Conservation (phyloP, 2,329 filamentous ascomycete genomes). For the Sphaerulina populicola region DNA sequence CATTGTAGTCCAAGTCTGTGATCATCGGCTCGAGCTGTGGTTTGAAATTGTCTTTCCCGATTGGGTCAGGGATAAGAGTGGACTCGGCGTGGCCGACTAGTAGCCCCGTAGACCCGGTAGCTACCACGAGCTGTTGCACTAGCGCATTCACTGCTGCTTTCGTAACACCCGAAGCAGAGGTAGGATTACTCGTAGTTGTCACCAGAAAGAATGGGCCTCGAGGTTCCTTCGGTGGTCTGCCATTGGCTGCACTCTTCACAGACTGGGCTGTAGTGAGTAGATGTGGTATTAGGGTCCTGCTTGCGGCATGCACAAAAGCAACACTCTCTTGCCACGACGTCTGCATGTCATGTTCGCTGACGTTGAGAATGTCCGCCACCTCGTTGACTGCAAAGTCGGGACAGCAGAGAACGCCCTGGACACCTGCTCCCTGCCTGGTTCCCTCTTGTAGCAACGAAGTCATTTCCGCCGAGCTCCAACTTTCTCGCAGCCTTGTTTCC, state of each 20-base stretch:
- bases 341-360: conserved; percentile 19
- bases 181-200: conserved; percentile 6
- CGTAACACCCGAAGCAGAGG: conserved; percentile 13
- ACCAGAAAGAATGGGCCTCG: conserved; percentile 20
- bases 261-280: conserved; percentile 9
- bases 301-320: conserved; percentile 23
- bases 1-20: conserved; percentile 2
- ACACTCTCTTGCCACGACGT: conserved; percentile 22
- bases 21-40: not conserved
- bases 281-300: conserved; percentile 8
- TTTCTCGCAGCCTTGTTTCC: conserved; percentile 14
- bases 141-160: conserved; percentile 16
- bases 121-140: conserved; percentile 15
- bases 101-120: conserved; percentile 14
- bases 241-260: not conserved
- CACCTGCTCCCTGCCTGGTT: conserved; percentile 8
- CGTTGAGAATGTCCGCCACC: conserved; percentile 18
- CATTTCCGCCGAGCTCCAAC: conserved; percentile 19
- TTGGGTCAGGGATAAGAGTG: conserved; percentile 19
- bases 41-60: conserved; percentile 7
- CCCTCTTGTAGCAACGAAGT: conserved; percentile 13
- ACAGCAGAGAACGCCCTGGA: conserved; percentile 26
- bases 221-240: conserved; percentile 3
- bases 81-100: conserved; percentile 18
- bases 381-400: conserved; percentile 13